These are phyloP conservation scores for Skeletonema menzelii DNA, from an alignment of 108 stramenopile species.

Conservation along the genomic window DNA sequence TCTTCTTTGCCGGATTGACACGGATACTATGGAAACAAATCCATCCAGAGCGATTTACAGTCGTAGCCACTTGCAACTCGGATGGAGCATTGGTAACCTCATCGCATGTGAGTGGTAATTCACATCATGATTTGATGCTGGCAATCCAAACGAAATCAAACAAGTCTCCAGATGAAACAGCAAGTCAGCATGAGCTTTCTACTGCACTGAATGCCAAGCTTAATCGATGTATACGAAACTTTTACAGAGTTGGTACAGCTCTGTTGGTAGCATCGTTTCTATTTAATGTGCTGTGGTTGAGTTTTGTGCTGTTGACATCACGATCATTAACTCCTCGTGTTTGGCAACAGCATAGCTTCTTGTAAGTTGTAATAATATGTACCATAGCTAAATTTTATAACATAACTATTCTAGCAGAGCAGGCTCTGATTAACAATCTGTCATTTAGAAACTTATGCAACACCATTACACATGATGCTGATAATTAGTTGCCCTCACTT, in stretches of 20 bases:
- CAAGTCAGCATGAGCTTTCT: conserved; percentile 12
- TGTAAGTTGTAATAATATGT: background rate
- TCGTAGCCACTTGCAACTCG: conserved; percentile 36
- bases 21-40: conserved; percentile 47
- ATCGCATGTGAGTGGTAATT: background rate
- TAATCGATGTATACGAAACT: conserved; percentile 23
- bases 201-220: conserved; percentile 32
- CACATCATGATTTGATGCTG: conserved; percentile 29
- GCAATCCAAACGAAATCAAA: conserved; percentile 21
- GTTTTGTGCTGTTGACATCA: conserved; percentile 18
- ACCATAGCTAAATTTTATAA: too few species aligned
- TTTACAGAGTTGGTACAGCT: conserved; percentile 12
- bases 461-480: background rate
- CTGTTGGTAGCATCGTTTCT: conserved; percentile 14
- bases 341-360: background rate
- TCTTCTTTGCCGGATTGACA: conserved; percentile 44
- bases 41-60: conserved; percentile 46
- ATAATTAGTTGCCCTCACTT: background rate
- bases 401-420: background rate
- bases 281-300: conserved; percentile 14
- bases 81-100: conserved; percentile 34
- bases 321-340: conserved; percentile 19
- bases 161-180: conserved; percentile 1
- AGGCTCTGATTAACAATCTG: background rate
- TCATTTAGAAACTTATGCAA: background rate